Conservation (phyloP, 495 filamentous ascomycete genomes). For the Margaritispora aquatica region DNA sequence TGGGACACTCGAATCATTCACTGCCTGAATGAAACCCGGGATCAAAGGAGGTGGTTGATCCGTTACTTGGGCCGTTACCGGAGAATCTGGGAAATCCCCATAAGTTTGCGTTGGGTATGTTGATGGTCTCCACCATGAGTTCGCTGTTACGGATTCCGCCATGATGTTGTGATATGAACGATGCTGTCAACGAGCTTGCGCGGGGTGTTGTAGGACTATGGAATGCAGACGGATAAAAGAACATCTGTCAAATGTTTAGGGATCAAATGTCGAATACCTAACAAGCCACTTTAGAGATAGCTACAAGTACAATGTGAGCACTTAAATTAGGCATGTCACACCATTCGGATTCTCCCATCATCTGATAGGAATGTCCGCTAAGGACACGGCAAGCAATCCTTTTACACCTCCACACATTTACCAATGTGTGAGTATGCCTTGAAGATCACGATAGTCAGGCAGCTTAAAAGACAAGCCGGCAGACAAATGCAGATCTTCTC, state of each 20-base stretch:
- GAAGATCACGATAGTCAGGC: neutral
- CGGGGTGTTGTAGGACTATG: neutral
- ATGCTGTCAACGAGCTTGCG: no score
- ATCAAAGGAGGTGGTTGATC: conserved; percentile 16
- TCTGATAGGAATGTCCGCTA: no score
- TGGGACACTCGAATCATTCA: conserved; percentile 21
- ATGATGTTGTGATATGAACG: neutral
- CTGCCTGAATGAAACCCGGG: conserved; percentile 19
- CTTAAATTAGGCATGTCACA: no score
- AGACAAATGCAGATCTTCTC: neutral
- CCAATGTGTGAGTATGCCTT: neutral
- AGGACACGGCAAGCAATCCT: neutral
- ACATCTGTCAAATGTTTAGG: neutral
- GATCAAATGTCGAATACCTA: no score
- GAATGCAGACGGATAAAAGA: neutral
- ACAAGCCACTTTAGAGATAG: no score
- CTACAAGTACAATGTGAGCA: no score
- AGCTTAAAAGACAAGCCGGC: neutral
- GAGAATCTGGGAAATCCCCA: neutral
- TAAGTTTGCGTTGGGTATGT: conserved; percentile 4
- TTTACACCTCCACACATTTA: neutral
- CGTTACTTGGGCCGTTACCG: neutral
- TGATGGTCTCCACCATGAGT: conserved; percentile 1
- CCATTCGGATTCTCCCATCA: no score
- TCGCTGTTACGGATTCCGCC: neutral